phyloP scores from a whole-genome alignment of 257 asterid species.

The Solanum gandarillasii region DNA sequence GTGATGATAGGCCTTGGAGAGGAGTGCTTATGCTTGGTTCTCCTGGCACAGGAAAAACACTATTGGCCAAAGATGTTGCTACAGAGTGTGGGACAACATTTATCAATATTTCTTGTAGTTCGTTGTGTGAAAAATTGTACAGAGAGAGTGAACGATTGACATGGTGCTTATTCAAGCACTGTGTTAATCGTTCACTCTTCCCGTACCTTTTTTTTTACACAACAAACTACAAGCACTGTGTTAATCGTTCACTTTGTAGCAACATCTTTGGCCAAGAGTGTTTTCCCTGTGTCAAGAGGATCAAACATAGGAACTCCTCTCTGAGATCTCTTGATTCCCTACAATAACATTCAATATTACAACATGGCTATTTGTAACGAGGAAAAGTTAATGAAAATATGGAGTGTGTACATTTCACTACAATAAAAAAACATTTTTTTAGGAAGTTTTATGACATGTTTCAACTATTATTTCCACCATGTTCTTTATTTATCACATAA shows the following conservation, averaged over 20 bases:
- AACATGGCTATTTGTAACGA: background rate
- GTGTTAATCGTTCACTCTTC: slow-evolving; percentile 73
- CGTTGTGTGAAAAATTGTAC: slow-evolving; percentile 15
- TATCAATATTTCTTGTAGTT: slow-evolving; percentile 73
- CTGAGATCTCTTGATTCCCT: slow-evolving; percentile 7
- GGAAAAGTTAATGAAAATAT: background rate
- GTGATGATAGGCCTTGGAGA: too few relatives aligned
- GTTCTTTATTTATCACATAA: too few relatives aligned
- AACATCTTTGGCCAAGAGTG: too few relatives aligned
- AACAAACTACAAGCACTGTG: too few relatives aligned
- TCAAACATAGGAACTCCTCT: background rate
- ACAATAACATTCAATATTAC: background rate
- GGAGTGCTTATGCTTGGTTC: slow-evolving; percentile 18
- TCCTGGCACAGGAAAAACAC: slow-evolving; percentile 93
- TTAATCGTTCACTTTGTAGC: background rate
- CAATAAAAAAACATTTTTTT: too few relatives aligned
- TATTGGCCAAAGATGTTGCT: slow-evolving; percentile 93
- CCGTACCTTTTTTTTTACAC: background rate
- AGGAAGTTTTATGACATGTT: background rate
- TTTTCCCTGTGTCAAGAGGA: too few relatives aligned
- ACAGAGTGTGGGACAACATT: slow-evolving; percentile 97
- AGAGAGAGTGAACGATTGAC: slow-evolving; percentile 95
- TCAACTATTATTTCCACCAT: background rate
- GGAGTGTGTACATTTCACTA: background rate
- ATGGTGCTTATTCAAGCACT: slow-evolving; percentile 48